Percentiles rank a stretch among this genome's conserved stretches.
Conservation (phyloP, 352 stramenopile genomes). For the Blastocystis sp. region DNA sequence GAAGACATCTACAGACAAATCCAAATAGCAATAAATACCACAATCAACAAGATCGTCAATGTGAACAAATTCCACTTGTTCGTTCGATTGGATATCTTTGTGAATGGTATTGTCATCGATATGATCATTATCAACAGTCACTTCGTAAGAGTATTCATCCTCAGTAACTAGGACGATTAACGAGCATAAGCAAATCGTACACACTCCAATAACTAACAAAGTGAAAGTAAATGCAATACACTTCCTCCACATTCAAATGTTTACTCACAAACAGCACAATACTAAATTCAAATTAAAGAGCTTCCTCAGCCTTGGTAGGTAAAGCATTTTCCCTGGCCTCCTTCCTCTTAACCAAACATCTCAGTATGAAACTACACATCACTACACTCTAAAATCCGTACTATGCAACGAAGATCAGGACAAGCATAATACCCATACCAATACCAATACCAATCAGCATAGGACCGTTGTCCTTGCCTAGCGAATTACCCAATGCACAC, state of each 20-base stretch:
- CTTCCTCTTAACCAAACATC: slow-evolving; percentile 56
- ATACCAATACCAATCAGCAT: slow-evolving; percentile 55
- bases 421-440: slow-evolving; percentile 51
- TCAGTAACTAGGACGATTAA: not conserved
- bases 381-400: not conserved
- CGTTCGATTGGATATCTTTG: not conserved
- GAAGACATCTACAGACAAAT: slow-evolving; percentile 15
- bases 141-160: not conserved
- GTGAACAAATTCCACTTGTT: not conserved
- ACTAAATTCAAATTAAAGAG: not conserved
- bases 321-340: slow-evolving; percentile 14
- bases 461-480: slow-evolving; percentile 53
- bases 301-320: not conserved
- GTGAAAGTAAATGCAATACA: not conserved
- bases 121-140: slow-evolving; percentile 2
- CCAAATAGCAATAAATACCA: not conserved
- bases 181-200: not conserved
- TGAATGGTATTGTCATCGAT: not conserved
- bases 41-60: slow-evolving; percentile 1
- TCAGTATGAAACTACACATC: slow-evolving; percentile 48
- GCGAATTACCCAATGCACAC: not conserved
- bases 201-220: not conserved
- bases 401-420: slow-evolving; percentile 47
- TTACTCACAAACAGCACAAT: slow-evolving; percentile 19
- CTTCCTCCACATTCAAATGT: not conserved